Evolutionary conservation across 2,329 filamentous ascomycete genomes (phyloP), one percentile per base, ranked within the genome.

Genomic region (Aspergillus sp.): DNA sequence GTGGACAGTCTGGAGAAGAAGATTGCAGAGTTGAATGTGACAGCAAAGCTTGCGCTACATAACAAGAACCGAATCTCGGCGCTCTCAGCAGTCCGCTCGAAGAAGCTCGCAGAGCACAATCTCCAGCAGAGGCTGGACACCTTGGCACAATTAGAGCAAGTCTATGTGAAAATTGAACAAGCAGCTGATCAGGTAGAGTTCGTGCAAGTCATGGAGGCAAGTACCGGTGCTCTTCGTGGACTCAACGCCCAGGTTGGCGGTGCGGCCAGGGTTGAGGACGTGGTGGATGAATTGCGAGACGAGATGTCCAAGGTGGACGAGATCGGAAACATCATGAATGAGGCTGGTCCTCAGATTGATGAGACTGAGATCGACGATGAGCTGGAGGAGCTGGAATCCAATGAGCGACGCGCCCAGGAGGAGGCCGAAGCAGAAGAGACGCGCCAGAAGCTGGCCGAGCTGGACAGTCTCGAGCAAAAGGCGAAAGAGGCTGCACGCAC

Each of bases 311-410:
- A 87, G 61, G 85, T 87, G 20, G 91, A 96, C 65, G 93, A 97
- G 73, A 82, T 97, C 19, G 84, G 85, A 24, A 83, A 81, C 50
- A 86, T 93, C 38, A 81, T 97, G 56, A 84, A 85, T 48, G 90
- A 94, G 59, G 78, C 74, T 11, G 75, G 73, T 13, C 70, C 60
- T 49, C 71, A 66, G 57, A 77, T 95, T 30, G 90, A 96, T 68
- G 92, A 96, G 65, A 80, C 66, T 17, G 92, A 95, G 68, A 83
- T 97, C 50, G 91, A 96, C 60, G 88, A 93, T 54, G 93, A 96
- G 74, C 79, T 97, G 44, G 87, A 88, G 60, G 85, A 80, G 3
- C 76, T 99, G 74, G 85, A 92, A 72, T 76, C 76, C 64, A 80
- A 82, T 65, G 79, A 83, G 52, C 67, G 63, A 54, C 67, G 78